Base-by-base conservation (phyloP, 371 early-diverging fungal genomes). In the Pancytospora philotis region DNA sequence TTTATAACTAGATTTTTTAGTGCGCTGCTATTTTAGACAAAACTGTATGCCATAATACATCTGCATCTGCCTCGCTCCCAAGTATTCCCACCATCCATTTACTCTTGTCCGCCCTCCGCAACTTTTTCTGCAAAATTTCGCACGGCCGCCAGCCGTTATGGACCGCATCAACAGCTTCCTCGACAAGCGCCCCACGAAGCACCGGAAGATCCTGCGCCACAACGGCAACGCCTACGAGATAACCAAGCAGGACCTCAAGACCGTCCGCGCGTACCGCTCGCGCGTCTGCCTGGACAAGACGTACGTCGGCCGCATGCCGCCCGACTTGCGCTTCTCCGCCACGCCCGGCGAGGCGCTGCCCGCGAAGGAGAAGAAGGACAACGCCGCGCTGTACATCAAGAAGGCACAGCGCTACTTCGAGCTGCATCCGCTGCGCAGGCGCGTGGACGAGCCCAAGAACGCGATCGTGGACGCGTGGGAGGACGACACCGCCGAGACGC, bases 91-190 rank as follows among this genome's bases (percentile, higher is more conserved):
- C n/a, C n/a, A n/a, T n/a, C n/a, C n/a, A n/a, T n/a, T n/a, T n/a
- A n/a, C n/a, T n/a, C n/a, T n/a, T n/a, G n/a, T n/a, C n/a, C n/a
- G n/a, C n/a, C n/a, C n/a, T n/a, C n/a, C n/a, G n/a, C n/a, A n/a
- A n/a, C n/a, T n/a, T n/a, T n/a, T 45, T 16, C 16, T 45, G 45
- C 22, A 45, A 45, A 45, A 16, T 45, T 45, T 45, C 16, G 22
- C 22, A 16, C 22, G 16, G 16, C 22, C 16, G 16, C 16, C 45
- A 16, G 16, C 45, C 45, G 45, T 22, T 16, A 75, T 75, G 75
- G 75, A 75, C 28, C 48, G 68, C 58, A 75, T 75, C n/a, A 71
- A 75, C 36, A 75, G 61, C 57, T 75, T 75, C 65, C 49, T 75
- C 10, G 38, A 48, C 1, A 61, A 38, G 34, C 8, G 75, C 36